Evolutionary conservation across 176 grass and related monocot species (phyloP), one percentile per base, ranked within the genome.

Genomic region (Avena insularis): DNA sequence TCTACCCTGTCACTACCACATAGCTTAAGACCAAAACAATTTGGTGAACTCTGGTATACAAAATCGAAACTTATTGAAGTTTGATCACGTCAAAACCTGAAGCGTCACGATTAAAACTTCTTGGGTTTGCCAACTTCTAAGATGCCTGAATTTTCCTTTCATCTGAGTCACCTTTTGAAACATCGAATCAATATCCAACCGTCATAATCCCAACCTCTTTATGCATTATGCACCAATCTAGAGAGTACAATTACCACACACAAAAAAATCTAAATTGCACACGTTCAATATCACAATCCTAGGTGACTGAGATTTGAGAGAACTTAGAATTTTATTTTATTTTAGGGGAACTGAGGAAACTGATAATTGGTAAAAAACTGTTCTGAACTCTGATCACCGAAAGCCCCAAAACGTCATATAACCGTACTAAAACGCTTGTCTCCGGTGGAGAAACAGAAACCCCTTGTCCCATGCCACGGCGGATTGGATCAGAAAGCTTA

Each of bases 401-500:
- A 75, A 73, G 38, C 54, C 38, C 45, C 21, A 4, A 60, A 17
- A 80, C 4, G 7, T 9, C 38, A 27, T n/a, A 79, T 43, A 43
- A 50, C 1, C 4, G 27, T 51, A 71, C 31, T 40, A 55, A 25
- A 61, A 62, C 40, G 12, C 66, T 47, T 31, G 87, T 45, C 74
- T 29, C 54, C 7, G 6, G 11, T 2, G 74, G 43, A 79, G 54
- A 79, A 73, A 75, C 60, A 82, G 48, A 82, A 59, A 58, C 19
- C 9, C 17, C 51, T 16, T 54, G 82, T 15, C 66, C 81, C 66
- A 38, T 50, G 14, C 36, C 64, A 71, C 45, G 13, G 60, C 59
- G 19, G 83, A 71, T 46, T 79, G 19, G 83, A 71, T 55, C 84
- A 83, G 31, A 72, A 71, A 79, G 35, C 49, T 38, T 45, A 83